Percentiles rank a stretch among this genome's conserved stretches.
These are phyloP conservation scores for Trypanosoma avium DNA, from an alignment of 208 protist species.

Conservation along the genomic window DNA sequence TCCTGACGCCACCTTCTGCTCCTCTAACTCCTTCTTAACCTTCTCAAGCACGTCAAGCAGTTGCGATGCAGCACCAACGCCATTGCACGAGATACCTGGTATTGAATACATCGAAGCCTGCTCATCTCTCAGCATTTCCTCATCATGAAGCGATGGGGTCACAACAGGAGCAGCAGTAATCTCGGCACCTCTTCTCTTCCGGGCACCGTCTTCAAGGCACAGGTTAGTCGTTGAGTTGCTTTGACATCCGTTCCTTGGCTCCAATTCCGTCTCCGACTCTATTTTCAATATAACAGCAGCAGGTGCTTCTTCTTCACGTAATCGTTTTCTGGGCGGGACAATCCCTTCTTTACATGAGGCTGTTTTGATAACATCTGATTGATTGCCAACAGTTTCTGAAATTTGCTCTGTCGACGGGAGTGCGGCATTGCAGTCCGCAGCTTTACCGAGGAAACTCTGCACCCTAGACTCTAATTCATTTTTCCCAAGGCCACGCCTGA, in stretches of 20 bases:
- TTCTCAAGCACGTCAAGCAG: slow-evolving; percentile 19
- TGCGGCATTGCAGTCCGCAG: not conserved
- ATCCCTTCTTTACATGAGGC: not conserved
- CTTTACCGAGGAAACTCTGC: slow-evolving; percentile 25
- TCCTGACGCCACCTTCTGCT: slow-evolving; percentile 2
- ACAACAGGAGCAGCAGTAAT: too few relatives aligned
- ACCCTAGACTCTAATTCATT: slow-evolving; percentile 24
- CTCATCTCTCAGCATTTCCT: not conserved
- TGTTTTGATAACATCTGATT: not conserved
- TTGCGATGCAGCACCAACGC: slow-evolving; percentile 5
- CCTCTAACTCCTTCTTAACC: slow-evolving; percentile 25
- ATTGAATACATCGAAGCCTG: not conserved
- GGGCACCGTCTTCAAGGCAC: not conserved
- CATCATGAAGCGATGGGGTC: too few relatives aligned
- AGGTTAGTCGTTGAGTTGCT: not conserved
- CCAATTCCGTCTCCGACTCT: not conserved
- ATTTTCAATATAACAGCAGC: not conserved
- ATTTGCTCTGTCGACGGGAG: not conserved
- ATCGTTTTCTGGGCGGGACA: not conserved
- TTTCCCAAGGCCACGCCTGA: slow-evolving; percentile 23
- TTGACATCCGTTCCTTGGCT: not conserved
- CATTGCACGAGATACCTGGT: slow-evolving; percentile 19
- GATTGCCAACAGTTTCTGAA: not conserved
- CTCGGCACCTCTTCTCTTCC: not conserved
- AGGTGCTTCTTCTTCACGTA: not conserved